Base-by-base conservation (phyloP, 306 rosid species). In the Cicer pinnatifidum region DNA sequence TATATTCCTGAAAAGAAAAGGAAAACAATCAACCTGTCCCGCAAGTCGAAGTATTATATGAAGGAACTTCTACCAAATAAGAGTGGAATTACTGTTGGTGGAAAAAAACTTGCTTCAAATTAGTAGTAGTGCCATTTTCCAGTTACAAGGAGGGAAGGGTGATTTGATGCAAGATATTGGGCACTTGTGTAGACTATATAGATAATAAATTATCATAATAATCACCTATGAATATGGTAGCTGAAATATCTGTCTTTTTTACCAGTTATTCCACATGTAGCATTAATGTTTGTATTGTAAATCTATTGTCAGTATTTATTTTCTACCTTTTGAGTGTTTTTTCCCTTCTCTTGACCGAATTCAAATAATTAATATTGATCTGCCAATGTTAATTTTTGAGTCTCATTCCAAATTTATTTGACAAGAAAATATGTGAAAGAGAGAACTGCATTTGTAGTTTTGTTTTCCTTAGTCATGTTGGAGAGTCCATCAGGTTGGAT, bases 21-120 rank as follows among this genome's bases (percentile, higher is more conserved):
- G 78, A 68, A 50, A 70, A 88, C 38, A 79, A 89, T 94, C 73
- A 88, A 91, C 74, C 89, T 90, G 20, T 94, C 99, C 53, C 95
- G 99, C 11, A 91, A 86, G 12, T 91, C 99, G 1, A 94, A 94
- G 91, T 94, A 91, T 62, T 94, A 91, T 67, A 90, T 80, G 85
- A 94, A 94, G 89, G 85, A 84, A 78, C 88, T 94, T 65, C 69
- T 82, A 74, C 99, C 97, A 19, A 87, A 89, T 69, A 78, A 80
- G 46, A 86, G 93, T 41, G 92, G 97, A 73, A 93, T 89, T 47
- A 77, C 84, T 16, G 80, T 89, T 58, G 84, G 83, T 69, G 82
- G 78, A 50, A 69, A 57, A 13, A 57, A 77, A 62, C 57, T 72
- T 80, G 20, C 71, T 69, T 68, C 74, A 52, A 65, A 76, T 39